Percentiles rank a stretch among this genome's conserved stretches.
These are phyloP conservation scores for Beauveria asiatica DNA, from an alignment of 2,329 filamentous ascomycete genomes.

Conservation along the genomic window DNA sequence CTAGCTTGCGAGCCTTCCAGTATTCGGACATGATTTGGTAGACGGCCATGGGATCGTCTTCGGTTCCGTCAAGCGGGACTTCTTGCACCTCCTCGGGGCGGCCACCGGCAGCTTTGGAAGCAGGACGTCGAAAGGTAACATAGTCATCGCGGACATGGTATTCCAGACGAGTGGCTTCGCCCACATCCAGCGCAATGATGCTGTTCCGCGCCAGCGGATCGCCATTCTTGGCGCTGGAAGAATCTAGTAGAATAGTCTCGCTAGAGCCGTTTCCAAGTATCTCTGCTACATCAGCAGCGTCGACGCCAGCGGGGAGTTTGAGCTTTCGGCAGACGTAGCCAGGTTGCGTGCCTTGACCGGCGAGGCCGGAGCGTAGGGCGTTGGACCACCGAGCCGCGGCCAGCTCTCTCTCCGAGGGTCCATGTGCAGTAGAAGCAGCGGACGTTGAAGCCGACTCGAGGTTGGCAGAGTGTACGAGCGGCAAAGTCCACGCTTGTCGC, in stretches of 20 bases:
- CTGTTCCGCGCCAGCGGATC: slow-evolving; percentile 49
- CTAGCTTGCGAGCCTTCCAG: slow-evolving; percentile 22
- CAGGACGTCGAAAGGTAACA: slow-evolving; percentile 21
- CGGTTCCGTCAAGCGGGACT: slow-evolving; percentile 18
- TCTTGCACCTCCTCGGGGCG: slow-evolving; percentile 20
- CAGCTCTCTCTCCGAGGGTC: slow-evolving; percentile 16
- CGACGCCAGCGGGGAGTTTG: slow-evolving; percentile 34
- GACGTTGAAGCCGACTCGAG: slow-evolving; percentile 15
- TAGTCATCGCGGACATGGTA: slow-evolving; percentile 44
- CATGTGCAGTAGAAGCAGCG: background rate
- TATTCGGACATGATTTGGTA: slow-evolving; percentile 46
- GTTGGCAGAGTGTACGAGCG: slow-evolving; percentile 14
- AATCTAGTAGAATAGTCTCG: slow-evolving; percentile 51
- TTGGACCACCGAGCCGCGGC: slow-evolving; percentile 17
- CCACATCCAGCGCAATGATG: slow-evolving; percentile 61
- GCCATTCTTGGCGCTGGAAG: slow-evolving; percentile 43
- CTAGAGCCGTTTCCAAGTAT: slow-evolving; percentile 30
- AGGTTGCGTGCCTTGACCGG: slow-evolving; percentile 21
- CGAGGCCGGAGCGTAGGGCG: slow-evolving; percentile 18
- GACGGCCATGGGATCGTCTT: slow-evolving; percentile 28
- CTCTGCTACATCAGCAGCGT: slow-evolving; percentile 48
- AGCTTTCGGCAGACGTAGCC: slow-evolving; percentile 34
- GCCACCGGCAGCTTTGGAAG: background rate
- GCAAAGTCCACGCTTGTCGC: slow-evolving; percentile 7
- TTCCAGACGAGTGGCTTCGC: slow-evolving; percentile 47